These are phyloP conservation scores for Remersonia thermophila DNA, from an alignment of 2,329 filamentous ascomycete species.

Conservation along the genomic window DNA sequence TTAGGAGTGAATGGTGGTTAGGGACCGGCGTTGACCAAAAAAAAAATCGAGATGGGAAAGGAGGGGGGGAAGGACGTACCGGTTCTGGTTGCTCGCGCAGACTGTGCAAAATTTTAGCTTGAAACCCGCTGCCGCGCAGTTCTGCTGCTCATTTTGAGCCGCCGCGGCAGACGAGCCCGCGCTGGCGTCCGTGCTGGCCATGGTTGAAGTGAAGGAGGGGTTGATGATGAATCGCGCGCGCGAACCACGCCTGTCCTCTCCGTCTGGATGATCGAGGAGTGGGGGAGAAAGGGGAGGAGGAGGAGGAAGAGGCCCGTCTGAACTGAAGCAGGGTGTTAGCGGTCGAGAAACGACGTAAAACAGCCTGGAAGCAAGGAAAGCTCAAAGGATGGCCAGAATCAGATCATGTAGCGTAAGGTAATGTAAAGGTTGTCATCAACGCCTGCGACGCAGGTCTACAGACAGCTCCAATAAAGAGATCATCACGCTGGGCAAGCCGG, in stretches of 20 bases:
- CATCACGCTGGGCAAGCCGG: conserved; percentile 30
- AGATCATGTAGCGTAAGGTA: background rate
- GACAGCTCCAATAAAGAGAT: conserved; percentile 61
- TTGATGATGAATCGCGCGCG: background rate
- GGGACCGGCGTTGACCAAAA: conserved; percentile 12
- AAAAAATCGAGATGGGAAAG: background rate
- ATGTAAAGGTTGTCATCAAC: conserved; percentile 40
- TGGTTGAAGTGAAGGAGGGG: conserved; percentile 1
- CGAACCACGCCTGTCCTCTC: too few relatives aligned
- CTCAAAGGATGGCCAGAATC: too few relatives aligned
- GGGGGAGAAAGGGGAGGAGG: too few relatives aligned
- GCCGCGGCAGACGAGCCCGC: conserved; percentile 18
- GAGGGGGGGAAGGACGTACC: conserved; percentile 38
- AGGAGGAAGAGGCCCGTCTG: too few relatives aligned
- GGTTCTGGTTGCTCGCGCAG: conserved; percentile 97
- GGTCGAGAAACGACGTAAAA: background rate
- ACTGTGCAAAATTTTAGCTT: conserved; percentile 96
- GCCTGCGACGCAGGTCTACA: conserved; percentile 31
- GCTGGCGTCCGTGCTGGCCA: conserved; percentile 32
- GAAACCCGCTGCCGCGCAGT: conserved; percentile 50
- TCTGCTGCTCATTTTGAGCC: conserved; percentile 32
- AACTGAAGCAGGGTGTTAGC: background rate
- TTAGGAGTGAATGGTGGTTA: conserved; percentile 2
- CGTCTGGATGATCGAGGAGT: too few relatives aligned
- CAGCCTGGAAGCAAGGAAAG: too few relatives aligned